Evolutionary conservation across 108 stramenopile genomes (phyloP), one percentile per base, ranked within the genome.

Genomic region (Epithemia pelagica): DNA sequence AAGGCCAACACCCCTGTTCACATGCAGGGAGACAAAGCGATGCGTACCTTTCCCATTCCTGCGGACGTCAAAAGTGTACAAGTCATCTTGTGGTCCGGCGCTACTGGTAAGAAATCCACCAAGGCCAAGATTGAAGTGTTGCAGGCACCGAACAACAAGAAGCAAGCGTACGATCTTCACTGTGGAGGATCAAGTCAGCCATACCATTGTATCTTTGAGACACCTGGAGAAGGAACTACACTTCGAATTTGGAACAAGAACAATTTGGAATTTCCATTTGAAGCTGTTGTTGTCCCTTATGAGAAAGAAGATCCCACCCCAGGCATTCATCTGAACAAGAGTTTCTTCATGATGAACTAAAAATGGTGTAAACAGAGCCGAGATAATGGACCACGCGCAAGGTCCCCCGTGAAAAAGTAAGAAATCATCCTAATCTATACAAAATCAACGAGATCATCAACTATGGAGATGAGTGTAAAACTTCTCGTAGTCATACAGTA

Each of bases 41-140:
- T 89, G 24, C 85, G 85, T 1, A 73, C 77, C n/a, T 80, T 78
- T 25, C 67, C 76, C 63, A 85, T 90, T 67, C 79, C 82, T 1
- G 74, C 82, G 56, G 69, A 85, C 37, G 79, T 80, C 30, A 74
- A 90, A 55, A 74, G 70, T 65, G 79, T 86, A 23, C 85, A 87
- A 63, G 32, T 90, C 33, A 58, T 90, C 28, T 65, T 79, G 10
- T 86, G 83, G 85, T 63, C 68, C 19, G 70, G 71, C 26, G 75
- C 85, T 62, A 68, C 77, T 60, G 85, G 89, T 27, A 87, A 85
- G 70, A 84, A 84, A 65, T 83, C 84, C 30, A 80, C 81, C 74
- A 81, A 79, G 69, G 72, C 64, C 32, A 74, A 72, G 59, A 61
- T 84, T 58, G 80, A 84, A 71, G 69, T 84, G 61, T 58, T 84